phyloP scores from a whole-genome alignment of 1,139 yeast species.

The Yamadazyma trypodendri region DNA sequence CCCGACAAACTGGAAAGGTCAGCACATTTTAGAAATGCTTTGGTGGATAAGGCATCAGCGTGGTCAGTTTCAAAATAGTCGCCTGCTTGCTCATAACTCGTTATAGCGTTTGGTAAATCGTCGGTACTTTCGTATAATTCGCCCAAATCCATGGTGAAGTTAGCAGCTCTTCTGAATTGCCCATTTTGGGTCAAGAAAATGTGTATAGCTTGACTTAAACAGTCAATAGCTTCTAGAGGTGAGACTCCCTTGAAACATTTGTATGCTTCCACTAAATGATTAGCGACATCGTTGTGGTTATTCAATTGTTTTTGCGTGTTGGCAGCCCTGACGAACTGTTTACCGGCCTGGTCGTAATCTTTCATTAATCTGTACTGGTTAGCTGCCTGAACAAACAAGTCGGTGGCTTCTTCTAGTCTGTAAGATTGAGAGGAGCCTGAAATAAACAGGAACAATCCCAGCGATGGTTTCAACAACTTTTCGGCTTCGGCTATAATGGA shows the following conservation, averaged over 20 bases:
- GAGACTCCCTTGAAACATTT: constrained; percentile 75
- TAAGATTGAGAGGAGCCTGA: constrained; percentile 68
- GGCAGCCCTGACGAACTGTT: constrained; percentile 83
- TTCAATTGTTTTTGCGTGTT: constrained; percentile 71
- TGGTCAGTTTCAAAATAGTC: constrained; percentile 95
- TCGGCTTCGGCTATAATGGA: constrained; percentile 45
- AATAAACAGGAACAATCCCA: constrained; percentile 70
- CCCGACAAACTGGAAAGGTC: constrained; percentile 80
- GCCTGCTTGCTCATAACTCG: constrained; percentile 88
- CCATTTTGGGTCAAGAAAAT: constrained; percentile 82
- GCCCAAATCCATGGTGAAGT: constrained; percentile 87
- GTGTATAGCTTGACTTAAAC: constrained; percentile 74
- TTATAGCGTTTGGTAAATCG: constrained; percentile 67
- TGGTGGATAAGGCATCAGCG: constrained; percentile 87
- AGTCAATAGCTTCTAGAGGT: constrained; percentile 77
- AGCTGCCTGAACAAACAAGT: constrained; percentile 86
- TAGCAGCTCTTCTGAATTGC: constrained; percentile 94
- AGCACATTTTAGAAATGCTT: constrained; percentile 86
- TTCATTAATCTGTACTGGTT: constrained; percentile 77
- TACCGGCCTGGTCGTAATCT: constrained; percentile 73
- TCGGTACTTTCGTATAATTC: constrained; percentile 75
- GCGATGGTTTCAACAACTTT: constrained; percentile 55
- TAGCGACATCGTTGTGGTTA: constrained; percentile 89
- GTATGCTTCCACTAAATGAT: constrained; percentile 86
- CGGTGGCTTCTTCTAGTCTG: constrained; percentile 88